Conservation (phyloP, 495 filamentous ascomycete species). For the Xylaria curta region DNA sequence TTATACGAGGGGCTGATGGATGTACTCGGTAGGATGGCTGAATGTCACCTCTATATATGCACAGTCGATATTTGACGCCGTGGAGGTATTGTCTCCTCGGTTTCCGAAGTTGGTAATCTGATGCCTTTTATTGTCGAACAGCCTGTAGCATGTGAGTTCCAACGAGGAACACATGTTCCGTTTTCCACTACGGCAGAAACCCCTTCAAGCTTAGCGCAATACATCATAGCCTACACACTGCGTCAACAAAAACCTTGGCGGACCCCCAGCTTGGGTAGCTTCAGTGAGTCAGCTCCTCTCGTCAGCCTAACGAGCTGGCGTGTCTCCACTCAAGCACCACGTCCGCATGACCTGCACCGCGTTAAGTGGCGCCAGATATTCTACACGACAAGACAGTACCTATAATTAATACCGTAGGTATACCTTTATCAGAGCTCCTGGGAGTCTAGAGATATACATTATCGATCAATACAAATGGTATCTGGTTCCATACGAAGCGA, state of each 20-base stretch:
- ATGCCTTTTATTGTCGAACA: constrained; percentile 10
- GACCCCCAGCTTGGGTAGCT: not conserved
- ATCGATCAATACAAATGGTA: not conserved
- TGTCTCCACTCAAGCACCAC: constrained; percentile 14
- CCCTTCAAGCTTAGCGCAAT: not conserved
- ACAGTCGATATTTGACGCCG: not conserved
- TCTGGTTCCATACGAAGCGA: not conserved
- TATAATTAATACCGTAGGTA: too few relatives aligned
- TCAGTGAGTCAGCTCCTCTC: not conserved
- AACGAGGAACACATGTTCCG: not conserved
- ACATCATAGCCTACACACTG: not conserved
- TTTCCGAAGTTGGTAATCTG: constrained; percentile 11
- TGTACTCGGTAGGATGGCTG: constrained; percentile 8
- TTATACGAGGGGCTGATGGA: not conserved
- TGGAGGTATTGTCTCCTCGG: not conserved
- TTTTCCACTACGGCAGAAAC: not conserved
- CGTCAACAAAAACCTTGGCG: not conserved
- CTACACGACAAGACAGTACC: not conserved
- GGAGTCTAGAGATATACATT: not conserved
- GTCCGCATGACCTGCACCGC: not conserved
- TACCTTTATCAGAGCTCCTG: too few relatives aligned
- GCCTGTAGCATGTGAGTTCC: not conserved
- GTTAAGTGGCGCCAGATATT: constrained; percentile 12
- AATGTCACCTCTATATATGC: not conserved
- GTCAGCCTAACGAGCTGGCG: constrained; percentile 14